These are phyloP conservation scores for Myrica gale DNA, from an alignment of 306 rosid genomes.

Conservation along the genomic window DNA sequence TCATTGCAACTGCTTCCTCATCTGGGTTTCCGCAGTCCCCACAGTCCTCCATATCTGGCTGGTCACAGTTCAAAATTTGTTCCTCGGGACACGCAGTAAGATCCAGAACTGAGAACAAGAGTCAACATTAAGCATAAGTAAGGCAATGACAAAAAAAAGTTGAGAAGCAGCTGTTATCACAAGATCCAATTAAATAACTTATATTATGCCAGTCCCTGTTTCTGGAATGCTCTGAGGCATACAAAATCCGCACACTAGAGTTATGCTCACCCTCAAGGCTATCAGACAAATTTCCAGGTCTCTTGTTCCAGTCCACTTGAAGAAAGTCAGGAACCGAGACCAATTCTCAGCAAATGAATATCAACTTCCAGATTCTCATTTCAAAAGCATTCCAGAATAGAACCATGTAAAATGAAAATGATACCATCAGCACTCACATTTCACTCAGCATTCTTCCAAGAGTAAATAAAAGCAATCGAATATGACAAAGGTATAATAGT, in stretches of 20 bases:
- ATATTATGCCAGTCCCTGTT: background rate
- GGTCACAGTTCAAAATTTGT: slow-evolving; percentile 66
- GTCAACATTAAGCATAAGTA: slow-evolving; percentile 11
- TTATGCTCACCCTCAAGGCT: background rate
- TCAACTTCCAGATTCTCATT: background rate
- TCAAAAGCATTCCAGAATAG: background rate
- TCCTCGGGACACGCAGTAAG: slow-evolving; percentile 66
- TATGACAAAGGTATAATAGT: background rate
- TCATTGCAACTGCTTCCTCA: slow-evolving; percentile 78
- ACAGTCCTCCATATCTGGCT: slow-evolving; percentile 77
- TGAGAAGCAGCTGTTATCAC: background rate
- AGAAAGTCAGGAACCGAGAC: background rate
- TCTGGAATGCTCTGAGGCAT: background rate
- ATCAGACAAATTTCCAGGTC: background rate
- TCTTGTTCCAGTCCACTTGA: background rate
- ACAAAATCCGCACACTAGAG: background rate
- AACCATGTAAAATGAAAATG: background rate
- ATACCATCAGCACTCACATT: background rate
- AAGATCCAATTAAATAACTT: background rate
- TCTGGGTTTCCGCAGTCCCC: slow-evolving; percentile 65
- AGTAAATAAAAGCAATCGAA: background rate
- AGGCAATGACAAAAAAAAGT: background rate
- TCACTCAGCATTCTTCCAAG: background rate
- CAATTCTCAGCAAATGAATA: background rate
- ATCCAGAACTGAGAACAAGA: slow-evolving; percentile 49